Conservation (phyloP, 768 basidiomycete genomes). For the Trametes maxima region DNA sequence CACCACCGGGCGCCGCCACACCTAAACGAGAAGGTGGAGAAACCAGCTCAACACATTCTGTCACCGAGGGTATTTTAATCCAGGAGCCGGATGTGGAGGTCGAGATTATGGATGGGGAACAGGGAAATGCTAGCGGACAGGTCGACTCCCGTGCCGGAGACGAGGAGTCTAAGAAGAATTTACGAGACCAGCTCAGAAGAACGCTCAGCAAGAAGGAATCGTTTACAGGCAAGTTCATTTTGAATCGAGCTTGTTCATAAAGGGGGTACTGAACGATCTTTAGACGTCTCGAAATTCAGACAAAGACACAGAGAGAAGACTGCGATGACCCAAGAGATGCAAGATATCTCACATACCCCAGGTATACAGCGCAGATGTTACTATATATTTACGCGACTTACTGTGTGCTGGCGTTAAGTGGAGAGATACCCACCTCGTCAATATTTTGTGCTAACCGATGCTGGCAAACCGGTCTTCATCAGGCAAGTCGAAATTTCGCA, state of each 20-base stretch:
- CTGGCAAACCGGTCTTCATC: conserved; percentile 96
- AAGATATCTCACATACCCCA: conserved; percentile 44
- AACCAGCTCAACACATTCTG: conserved; percentile 61
- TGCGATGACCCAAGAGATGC: conserved; percentile 40
- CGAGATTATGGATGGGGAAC: conserved; percentile 57
- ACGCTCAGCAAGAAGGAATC: conserved; percentile 60
- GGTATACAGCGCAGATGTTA: conserved; percentile 28
- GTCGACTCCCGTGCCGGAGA: conserved; percentile 45
- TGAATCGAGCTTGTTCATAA: no score
- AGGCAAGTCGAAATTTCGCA: conserved; percentile 61
- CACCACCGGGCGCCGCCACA: conserved; percentile 11
- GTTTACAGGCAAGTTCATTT: conserved; percentile 45
- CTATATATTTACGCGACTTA: not conserved
- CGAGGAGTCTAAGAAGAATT: conserved; percentile 61
- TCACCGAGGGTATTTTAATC: conserved; percentile 67
- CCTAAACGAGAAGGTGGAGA: conserved; percentile 9
- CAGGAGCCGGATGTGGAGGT: conserved; percentile 69
- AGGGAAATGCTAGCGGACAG: conserved; percentile 49
- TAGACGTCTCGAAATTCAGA: conserved; percentile 9
- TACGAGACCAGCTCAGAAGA: conserved; percentile 72
- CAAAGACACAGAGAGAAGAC: conserved; percentile 10
- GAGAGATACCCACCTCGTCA: conserved; percentile 38
- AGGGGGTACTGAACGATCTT: not conserved
- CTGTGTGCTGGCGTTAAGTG: not conserved
- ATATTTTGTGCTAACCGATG: conserved; percentile 92